phyloP scores from a whole-genome alignment of 2,329 filamentous ascomycete genomes.

The Hypoxylon sp. region DNA sequence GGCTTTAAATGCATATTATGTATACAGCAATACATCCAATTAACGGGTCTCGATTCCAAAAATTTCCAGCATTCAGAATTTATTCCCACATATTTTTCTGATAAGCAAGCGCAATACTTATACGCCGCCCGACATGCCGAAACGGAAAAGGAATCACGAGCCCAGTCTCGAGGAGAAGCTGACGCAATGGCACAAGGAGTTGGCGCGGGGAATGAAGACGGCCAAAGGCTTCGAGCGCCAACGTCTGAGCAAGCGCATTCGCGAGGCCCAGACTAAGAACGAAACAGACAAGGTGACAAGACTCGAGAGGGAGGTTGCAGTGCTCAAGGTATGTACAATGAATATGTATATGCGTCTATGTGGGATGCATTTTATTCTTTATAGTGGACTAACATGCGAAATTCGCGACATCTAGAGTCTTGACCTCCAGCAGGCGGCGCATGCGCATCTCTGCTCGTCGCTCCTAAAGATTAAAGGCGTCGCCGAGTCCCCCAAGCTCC shows the following conservation, averaged over 20 bases:
- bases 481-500: constrained; percentile 64
- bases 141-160: constrained; percentile 66
- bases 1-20: background rate
- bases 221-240: constrained; percentile 84
- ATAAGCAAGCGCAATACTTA: constrained; percentile 2
- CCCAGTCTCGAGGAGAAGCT: constrained; percentile 64
- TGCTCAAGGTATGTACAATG: constrained; percentile 64
- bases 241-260: constrained; percentile 74
- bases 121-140: constrained; percentile 41
- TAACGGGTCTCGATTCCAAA: constrained; percentile 7
- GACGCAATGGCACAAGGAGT: constrained; percentile 68
- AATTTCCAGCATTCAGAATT: constrained; percentile 20
- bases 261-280: constrained; percentile 53
- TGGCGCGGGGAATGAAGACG: constrained; percentile 76
- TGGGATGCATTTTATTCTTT: background rate
- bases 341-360: constrained; percentile 45
- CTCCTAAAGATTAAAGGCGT: constrained; percentile 67
- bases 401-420: constrained; percentile 61
- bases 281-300: constrained; percentile 67
- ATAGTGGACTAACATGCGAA: constrained; percentile 16
- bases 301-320: constrained; percentile 71
- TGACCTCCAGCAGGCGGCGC: constrained; percentile 69
- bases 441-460: constrained; percentile 67
- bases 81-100: constrained; percentile 4
- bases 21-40: constrained; percentile 8